Evolutionary conservation across 129 eudicot genomes (phyloP), one percentile per base, ranked within the genome.

Genomic region (Calendula officinalis): DNA sequence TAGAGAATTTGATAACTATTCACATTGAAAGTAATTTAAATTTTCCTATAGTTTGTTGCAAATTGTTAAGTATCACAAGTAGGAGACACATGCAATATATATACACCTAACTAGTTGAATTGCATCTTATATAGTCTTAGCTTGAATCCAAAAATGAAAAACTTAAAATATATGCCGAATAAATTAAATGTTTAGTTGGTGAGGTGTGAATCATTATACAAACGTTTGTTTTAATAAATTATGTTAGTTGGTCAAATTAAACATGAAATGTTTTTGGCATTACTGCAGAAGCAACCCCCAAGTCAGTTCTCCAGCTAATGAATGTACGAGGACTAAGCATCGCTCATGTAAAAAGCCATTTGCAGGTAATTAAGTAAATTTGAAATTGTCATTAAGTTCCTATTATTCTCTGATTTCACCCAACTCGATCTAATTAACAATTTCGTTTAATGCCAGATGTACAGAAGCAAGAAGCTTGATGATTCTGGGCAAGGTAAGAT

Each of bases 331-430:
- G 96, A 51, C 85, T 89, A 60, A 80, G 91, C 75, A 89, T 89
- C 42, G 83, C 96, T 50, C 96, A 89, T 73, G 96, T 89, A 30
- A 89, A 89, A 80, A 89, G 96, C 76, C 96, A 89, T 79, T 77
- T 89, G 72, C 96, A 89, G 90, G 96, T 85, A 77, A 42, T 15
- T 48, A 22, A 22, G 30, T 22, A 56, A 62, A 56, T 63, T 48
- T 39, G 40, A 41, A 46, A 16, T 0, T 36, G 17, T 56, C 22
- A 54, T 68, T 48, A 12, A 56, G 16, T 13, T 27, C 39, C 67
- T 22, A 5, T 4, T 16, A 7, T 42, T 44, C 48, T 68, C 33
- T 8, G 30, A 42, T 6, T 47, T 62, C 1, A 43, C 11, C 27
- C 8, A 27, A 39, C 54, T 22, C 30, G 2, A 2, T 27, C 30